Evolutionary conservation across 176 grass and related monocot genomes (phyloP), one percentile per base, ranked within the genome.

Genomic region (Pontederia paniculata): DNA sequence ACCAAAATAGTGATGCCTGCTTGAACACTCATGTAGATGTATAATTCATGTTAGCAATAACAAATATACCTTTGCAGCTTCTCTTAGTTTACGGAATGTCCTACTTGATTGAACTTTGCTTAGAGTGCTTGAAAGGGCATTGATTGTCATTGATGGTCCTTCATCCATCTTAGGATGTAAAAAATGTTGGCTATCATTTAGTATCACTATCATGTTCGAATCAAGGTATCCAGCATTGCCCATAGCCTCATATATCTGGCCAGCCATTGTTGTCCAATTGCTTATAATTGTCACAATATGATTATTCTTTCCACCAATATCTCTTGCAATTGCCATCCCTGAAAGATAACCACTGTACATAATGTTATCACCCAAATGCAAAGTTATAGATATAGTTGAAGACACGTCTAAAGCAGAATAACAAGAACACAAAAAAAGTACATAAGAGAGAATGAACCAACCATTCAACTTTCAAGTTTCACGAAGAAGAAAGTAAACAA

Each of bases 231-330:
- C 85, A 45, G 80, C 85, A 77, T 84, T 71, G 28, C 70, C 72
- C 85, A 89, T 89, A 77, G 85, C 80, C 70, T 89, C 85, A 8
- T 89, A 89, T 44, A 75, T 65, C 74, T 89, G 80, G 48, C 85
- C 85, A 71, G 80, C 80, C 85, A 89, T 84, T 60, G 76, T 89
- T 58, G 80, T 84, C 85, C 73, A 89, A 31, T 84, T 89, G 78
- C 70, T 89, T 65, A 89, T 89, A 52, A 89, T 62, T 63, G 85
- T 58, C 23, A 89, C 80, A 70, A 84, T 58, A 76, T 63, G 60
- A 57, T 81, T 81, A 71, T 84, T 84, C 56, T 78, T 81, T 67
- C 81, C 85, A 81, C 59, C 70, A 53, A 89, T 75, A 78, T 84
- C 85, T 54, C 81, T 81, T 72, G 85, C 66, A 52, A 89, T 77